Base-by-base conservation (phyloP, 2,329 filamentous ascomycete genomes). In the Colletotrichum spaethianum region DNA sequence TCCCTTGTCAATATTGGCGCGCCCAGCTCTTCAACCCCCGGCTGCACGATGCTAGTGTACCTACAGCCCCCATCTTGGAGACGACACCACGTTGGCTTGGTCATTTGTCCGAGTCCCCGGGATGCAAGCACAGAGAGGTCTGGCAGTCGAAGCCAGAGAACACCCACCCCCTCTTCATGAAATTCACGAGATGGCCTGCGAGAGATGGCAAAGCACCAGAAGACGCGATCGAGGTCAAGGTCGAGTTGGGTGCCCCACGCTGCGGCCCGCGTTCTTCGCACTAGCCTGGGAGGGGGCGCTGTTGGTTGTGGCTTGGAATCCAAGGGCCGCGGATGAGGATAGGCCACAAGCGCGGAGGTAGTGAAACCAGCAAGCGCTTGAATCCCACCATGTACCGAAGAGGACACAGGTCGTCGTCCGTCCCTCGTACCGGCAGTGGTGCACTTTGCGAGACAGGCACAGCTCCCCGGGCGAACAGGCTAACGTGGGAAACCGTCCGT, bases 21-120 rank as follows among this genome's bases (percentile, higher is more conserved):
- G 42, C 42, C 42, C n/a, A 23, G 4, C 20, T 36, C 18, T 31
- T 23, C 20, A 14, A 14, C n/a, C 20, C 33, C 14, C 18, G n/a
- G 53, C n/a, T 56, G 53, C 33, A 26, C 18, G 53, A 38, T 56
- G 53, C n/a, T n/a, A n/a, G n/a, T n/a, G n/a, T n/a, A n/a, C n/a
- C n/a, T 38, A n/a, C 12, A 23, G 33, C 53, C 31, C 53, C 33
- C n/a, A 38, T 26, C n/a, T 23, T n/a, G 20, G 11, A 56, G 12
- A 38, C 33, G 33, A 38, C 53, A 11, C 12, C 20, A 31, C 20
- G 18, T 38, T 23, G 33, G 20, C 12, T 53, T 11, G 28, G 26
- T 33, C 9, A 20, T 33, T 53, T 53, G 28, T 23, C 16, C 18
- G 14, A 6, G 40, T 18, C 14, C 40, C 40, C 40, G 18, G 16